These are phyloP conservation scores for Trichoderma sp. DNA, from an alignment of 2,329 filamentous ascomycete genomes.

Conservation along the genomic window DNA sequence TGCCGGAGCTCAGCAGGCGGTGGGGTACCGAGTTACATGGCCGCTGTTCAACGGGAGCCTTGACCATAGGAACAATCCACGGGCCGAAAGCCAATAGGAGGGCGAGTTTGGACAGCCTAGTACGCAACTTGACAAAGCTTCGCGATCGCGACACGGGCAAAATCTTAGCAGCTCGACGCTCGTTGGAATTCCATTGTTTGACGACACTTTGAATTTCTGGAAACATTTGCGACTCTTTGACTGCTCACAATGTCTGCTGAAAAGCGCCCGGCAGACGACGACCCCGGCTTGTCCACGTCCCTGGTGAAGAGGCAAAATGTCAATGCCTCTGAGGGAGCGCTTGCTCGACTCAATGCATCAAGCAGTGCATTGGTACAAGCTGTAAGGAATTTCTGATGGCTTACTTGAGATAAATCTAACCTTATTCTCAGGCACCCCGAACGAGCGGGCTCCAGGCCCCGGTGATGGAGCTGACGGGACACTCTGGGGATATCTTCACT, in stretches of 20 bases:
- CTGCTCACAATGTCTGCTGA: conserved; percentile 72
- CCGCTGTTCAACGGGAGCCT: conserved; percentile 26
- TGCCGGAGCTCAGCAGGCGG: conserved; percentile 9
- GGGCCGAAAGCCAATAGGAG: conserved; percentile 36
- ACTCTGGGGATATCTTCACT: conserved; percentile 83
- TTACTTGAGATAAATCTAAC: not conserved
- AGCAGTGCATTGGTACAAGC: conserved; percentile 50
- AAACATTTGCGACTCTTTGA: not conserved
- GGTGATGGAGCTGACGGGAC: conserved; percentile 87
- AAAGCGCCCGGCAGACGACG: conserved; percentile 85
- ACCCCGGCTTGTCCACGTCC: conserved; percentile 75
- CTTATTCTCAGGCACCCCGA: conserved; percentile 60
- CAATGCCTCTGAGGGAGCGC: conserved; percentile 45
- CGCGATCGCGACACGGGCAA: conserved; percentile 12
- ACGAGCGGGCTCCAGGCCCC: conserved; percentile 84
- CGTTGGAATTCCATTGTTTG: not conserved
- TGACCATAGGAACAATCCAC: conserved; percentile 33
- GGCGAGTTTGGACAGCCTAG: conserved; percentile 5
- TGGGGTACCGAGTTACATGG: conserved; percentile 17
- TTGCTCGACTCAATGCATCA: conserved; percentile 52
- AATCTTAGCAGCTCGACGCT: not conserved
- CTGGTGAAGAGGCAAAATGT: conserved; percentile 87
- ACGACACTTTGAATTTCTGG: not conserved
- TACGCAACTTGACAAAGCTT: conserved; percentile 14
- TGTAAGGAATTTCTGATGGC: conserved; percentile 36